Evolutionary conservation across 2,329 filamentous ascomycete species (phyloP).

Genomic region (Claviceps sorghi): DNA sequence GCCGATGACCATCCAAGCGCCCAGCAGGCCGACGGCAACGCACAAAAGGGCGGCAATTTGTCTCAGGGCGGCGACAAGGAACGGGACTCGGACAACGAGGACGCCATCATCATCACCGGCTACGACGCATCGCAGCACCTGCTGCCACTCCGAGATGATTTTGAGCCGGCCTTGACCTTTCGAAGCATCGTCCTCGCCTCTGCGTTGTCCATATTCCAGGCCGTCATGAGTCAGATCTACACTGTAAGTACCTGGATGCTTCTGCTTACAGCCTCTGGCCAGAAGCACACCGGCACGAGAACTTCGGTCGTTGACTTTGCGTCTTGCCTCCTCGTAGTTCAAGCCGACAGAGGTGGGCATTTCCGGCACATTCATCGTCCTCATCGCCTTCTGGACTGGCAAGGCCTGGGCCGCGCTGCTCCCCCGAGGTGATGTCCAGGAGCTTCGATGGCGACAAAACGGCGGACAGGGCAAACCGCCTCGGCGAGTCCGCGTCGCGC

Average conservation of each 20-base stretch:
- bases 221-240: conserved; percentile 42
- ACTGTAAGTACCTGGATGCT: conserved; percentile 20
- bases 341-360: conserved; percentile 36
- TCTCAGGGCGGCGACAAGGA: conserved; percentile 14
- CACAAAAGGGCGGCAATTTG: background rate
- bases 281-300: no score
- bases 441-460: conserved; percentile 30
- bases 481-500: conserved; percentile 22
- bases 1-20: background rate
- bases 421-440: conserved; percentile 34
- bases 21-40: background rate
- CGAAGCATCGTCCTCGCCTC: conserved; percentile 36
- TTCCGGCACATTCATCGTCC: conserved; percentile 39
- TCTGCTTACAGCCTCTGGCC: no score
- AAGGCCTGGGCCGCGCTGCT: conserved; percentile 17
- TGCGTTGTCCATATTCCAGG: conserved; percentile 35
- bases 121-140: conserved; percentile 34
- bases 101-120: conserved; percentile 36
- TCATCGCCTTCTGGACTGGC: conserved; percentile 41
- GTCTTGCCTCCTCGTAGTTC: conserved; percentile 22
- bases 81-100: conserved; percentile 19
- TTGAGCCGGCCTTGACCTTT: conserved; percentile 36
- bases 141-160: conserved; percentile 37
- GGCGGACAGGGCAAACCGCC: conserved; percentile 28
- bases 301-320: background rate